Evolutionary conservation across 352 stramenopile species (phyloP).

Genomic region (Phytophthora parvispora): DNA sequence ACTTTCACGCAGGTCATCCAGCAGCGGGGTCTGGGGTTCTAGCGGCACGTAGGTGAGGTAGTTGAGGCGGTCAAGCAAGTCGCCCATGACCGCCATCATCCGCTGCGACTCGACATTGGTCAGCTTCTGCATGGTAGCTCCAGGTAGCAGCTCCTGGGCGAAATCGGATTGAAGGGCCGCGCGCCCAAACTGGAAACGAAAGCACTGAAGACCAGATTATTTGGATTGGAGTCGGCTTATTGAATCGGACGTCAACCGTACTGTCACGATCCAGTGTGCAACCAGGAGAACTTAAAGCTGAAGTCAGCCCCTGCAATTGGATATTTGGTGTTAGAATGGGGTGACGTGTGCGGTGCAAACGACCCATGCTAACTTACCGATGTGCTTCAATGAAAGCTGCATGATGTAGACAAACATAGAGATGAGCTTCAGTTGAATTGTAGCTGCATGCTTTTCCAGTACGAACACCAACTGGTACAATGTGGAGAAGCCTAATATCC

Average conservation of each 20-base stretch:
- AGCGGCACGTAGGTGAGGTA: conserved; percentile 89
- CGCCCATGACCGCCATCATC: conserved; percentile 90
- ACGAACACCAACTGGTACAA: background rate
- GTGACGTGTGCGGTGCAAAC: too few species aligned
- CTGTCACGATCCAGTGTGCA: too few species aligned
- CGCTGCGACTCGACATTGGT: conserved; percentile 91
- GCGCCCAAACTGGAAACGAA: background rate
- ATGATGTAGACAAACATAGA: background rate
- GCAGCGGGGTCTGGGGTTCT: conserved; percentile 61
- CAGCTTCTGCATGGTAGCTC: conserved; percentile 81
- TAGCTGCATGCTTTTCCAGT: background rate
- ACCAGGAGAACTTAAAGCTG: background rate
- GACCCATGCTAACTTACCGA: too few species aligned
- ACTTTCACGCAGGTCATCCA: conserved; percentile 69
- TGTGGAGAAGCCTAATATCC: background rate
- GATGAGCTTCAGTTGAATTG: background rate
- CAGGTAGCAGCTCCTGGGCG: background rate
- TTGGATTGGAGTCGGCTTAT: too few species aligned
- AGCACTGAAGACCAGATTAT: too few species aligned
- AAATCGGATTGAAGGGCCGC: conserved; percentile 21
- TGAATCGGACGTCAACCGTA: too few species aligned
- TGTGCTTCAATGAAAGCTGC: background rate
- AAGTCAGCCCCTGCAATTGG: background rate
- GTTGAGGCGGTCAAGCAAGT: conserved; percentile 87
- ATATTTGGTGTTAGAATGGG: background rate